A percentile compares a stretch with the other conserved stretches of the same genome.
These are phyloP conservation scores for Hymenoscyphus albidus DNA, from an alignment of 2,329 filamentous ascomycete genomes.

Conservation along the genomic window DNA sequence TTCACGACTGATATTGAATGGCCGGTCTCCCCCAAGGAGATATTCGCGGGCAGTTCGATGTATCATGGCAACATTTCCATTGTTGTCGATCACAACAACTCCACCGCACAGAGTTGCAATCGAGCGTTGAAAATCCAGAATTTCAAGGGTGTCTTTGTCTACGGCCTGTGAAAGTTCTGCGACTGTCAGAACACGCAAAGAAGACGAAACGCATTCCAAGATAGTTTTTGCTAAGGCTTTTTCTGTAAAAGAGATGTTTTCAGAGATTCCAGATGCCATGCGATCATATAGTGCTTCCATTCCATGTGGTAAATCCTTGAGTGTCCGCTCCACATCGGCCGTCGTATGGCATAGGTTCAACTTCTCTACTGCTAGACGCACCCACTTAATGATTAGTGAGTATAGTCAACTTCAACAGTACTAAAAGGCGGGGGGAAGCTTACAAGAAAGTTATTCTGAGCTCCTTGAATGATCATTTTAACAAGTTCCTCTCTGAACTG, in stretches of 20 bases:
- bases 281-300: conserved; percentile 33
- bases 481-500: background rate
- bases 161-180: conserved; percentile 30
- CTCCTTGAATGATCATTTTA: background rate
- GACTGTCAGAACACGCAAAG: conserved; percentile 25
- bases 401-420: too few relatives aligned
- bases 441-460: background rate
- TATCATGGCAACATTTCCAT: conserved; percentile 28
- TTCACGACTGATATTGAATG: conserved; percentile 9
- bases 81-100: conserved; percentile 29
- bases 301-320: conserved; percentile 28
- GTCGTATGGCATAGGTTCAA: conserved; percentile 5
- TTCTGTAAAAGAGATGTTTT: conserved; percentile 13
- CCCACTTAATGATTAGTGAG: background rate
- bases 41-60: conserved; percentile 37
- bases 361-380: conserved; percentile 6
- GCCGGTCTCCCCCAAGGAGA: background rate
- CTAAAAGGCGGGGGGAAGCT: too few relatives aligned
- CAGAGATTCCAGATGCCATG: conserved; percentile 23
- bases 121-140: conserved; percentile 12
- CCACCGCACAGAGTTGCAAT: conserved; percentile 34
- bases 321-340: conserved; percentile 10
- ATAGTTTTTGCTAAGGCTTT: conserved; percentile 24
- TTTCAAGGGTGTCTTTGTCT: conserved; percentile 10
- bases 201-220: conserved; percentile 30